Evolutionary conservation across 2,329 filamentous ascomycete genomes (phyloP).

Genomic region (Pseudogymnoascus sp.): DNA sequence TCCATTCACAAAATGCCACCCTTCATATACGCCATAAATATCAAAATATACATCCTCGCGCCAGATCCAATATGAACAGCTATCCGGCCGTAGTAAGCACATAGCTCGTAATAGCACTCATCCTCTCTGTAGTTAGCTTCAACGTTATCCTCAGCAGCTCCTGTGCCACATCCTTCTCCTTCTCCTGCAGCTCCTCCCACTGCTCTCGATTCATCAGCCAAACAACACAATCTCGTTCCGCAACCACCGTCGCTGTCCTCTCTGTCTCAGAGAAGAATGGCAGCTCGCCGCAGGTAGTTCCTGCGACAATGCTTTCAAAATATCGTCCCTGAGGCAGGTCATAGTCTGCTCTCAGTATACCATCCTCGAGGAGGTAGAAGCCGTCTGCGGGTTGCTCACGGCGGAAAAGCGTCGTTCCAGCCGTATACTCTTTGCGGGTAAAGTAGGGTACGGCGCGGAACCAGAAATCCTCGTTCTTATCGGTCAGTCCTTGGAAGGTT

Average conservation of each 20-base stretch:
- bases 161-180: constrained; percentile 68
- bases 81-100: constrained; percentile 37
- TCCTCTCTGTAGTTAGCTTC: constrained; percentile 89
- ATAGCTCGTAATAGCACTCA: constrained; percentile 61
- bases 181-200: constrained; percentile 66
- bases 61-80: neutral
- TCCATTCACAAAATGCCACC: neutral
- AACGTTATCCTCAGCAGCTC: constrained; percentile 83
- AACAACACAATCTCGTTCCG: constrained; percentile 72
- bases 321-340: constrained; percentile 81
- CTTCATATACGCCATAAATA: neutral
- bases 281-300: constrained; percentile 90
- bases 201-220: constrained; percentile 70
- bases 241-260: constrained; percentile 73
- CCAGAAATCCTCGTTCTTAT: constrained; percentile 93
- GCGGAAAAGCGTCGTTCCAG: constrained; percentile 68
- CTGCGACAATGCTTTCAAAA: constrained; percentile 86
- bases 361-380: constrained; percentile 86
- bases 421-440: constrained; percentile 54
- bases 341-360: constrained; percentile 86
- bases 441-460: constrained; percentile 75
- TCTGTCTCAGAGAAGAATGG: constrained; percentile 92
- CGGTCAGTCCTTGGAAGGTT: constrained; percentile 83
- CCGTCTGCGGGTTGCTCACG: constrained; percentile 70
- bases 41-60: neutral